phyloP scores from a whole-genome alignment of 345 rosid species.

The Limnanthes douglasii region DNA sequence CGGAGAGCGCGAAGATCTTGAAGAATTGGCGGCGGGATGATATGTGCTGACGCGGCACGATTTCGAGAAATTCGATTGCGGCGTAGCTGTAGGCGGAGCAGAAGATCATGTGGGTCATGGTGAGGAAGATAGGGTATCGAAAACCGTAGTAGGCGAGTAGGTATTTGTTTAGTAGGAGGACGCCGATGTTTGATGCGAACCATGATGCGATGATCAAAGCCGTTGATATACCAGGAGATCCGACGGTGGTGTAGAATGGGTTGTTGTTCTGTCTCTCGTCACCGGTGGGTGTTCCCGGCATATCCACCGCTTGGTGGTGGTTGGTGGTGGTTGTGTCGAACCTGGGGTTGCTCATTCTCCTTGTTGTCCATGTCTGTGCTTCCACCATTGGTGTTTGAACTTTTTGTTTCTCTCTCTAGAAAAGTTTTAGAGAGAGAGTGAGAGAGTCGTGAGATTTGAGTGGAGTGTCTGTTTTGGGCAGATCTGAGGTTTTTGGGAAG shows the following conservation, averaged over 20 bases:
- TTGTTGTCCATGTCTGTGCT: slow-evolving; percentile 97
- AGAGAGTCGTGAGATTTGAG: background rate
- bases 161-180: slow-evolving; percentile 86
- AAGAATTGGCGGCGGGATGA: slow-evolving; percentile 59
- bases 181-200: slow-evolving; percentile 92
- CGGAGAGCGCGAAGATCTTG: slow-evolving; percentile 68
- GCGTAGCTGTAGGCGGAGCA: slow-evolving; percentile 70
- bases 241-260: slow-evolving; percentile 13
- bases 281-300: slow-evolving; percentile 81
- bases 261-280: slow-evolving; percentile 31
- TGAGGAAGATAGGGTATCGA: slow-evolving; percentile 85
- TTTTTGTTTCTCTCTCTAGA: slow-evolving; percentile 9
- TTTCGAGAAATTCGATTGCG: slow-evolving; percentile 51
- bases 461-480: slow-evolving; percentile 1
- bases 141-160: slow-evolving; percentile 83
- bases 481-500: slow-evolving; percentile 25
- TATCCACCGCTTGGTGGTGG: slow-evolving; percentile 40
- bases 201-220: slow-evolving; percentile 74
- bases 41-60: slow-evolving; percentile 83
- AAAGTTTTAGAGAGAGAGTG: slow-evolving; percentile 8
- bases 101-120: slow-evolving; percentile 89
- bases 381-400: slow-evolving; percentile 46
- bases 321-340: slow-evolving; percentile 28
- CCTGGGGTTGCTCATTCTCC: slow-evolving; percentile 95
- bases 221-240: slow-evolving; percentile 51